Evolutionary conservation across 257 asterid genomes (phyloP).

Genomic region (Scutellaria galericulata): DNA sequence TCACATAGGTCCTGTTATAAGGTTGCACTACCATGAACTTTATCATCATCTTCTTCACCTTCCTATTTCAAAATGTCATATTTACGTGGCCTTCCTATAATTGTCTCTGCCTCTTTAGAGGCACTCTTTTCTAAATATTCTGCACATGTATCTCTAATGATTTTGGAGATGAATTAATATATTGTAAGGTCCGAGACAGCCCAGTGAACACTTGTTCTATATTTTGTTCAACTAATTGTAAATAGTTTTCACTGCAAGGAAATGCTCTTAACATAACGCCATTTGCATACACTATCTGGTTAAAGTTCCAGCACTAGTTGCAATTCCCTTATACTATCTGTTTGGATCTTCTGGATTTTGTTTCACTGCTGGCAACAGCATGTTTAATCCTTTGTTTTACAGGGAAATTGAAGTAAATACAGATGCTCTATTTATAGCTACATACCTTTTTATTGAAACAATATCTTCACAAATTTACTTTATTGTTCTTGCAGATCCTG

Average conservation of each 20-base stretch:
- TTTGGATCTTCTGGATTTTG: slow-evolving; percentile 21
- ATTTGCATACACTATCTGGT: slow-evolving; percentile 19
- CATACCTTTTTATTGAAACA: slow-evolving; percentile 19
- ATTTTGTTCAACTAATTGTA: slow-evolving; percentile 14
- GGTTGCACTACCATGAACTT: slow-evolving; percentile 19
- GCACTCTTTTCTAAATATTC: slow-evolving; percentile 5
- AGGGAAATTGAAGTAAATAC: slow-evolving; percentile 29
- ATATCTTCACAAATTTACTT: slow-evolving; percentile 27
- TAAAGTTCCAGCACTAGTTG: slow-evolving; percentile 19
- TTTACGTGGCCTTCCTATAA: neutral
- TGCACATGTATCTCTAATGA: neutral
- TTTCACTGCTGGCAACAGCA: slow-evolving; percentile 26
- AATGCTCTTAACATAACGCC: neutral
- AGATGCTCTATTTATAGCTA: slow-evolving; percentile 5
- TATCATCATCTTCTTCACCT: slow-evolving; percentile 21
- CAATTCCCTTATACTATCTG: slow-evolving; percentile 19
- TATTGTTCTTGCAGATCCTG: slow-evolving; percentile 62
- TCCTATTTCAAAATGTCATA: slow-evolving; percentile 15
- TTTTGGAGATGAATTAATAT: neutral
- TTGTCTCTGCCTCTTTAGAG: slow-evolving; percentile 1
- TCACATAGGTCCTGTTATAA: neutral
- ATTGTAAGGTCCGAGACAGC: neutral
- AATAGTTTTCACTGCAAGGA: slow-evolving; percentile 14
- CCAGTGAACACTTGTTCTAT: neutral
- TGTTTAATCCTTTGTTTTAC: slow-evolving; percentile 23